Evolutionary conservation across 257 asterid genomes (phyloP), one percentile per base, ranked within the genome.

Genomic region (Jaltomata sinuosa): DNA sequence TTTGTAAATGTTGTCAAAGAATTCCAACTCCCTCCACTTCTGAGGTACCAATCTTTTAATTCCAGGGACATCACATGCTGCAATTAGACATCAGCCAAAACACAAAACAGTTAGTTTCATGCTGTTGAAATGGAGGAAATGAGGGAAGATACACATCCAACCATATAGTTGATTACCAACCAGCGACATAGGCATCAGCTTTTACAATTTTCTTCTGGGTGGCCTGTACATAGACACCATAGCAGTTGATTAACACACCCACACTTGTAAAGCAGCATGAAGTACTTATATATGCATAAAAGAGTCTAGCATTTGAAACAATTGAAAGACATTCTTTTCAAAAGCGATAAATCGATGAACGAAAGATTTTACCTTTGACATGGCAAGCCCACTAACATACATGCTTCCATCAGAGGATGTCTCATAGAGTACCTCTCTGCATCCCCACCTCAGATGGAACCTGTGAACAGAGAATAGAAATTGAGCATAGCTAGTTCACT

Each of bases 31-130:
- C 89, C 98, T 95, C 99, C 99, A 97, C 80, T 57, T 83, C 83
- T 87, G 85, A 15, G 99, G 99, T 82, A 97, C 87, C 86, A 97
- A 85, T 91, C 93, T 91, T 88, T 97, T 95, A 87, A 97, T 97
- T 78, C 99, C 99, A 36, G 99, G 99, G 83, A 97, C 97, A 92
- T 97, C 99, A 90, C 99, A 95, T 68, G 99, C 99, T 95, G 93
- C 90, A 87, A 79, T 49, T 16, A 85, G 71, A 76, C 36, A 89
- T 29, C 55, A 27, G 18, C 50, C 38, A 29, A 74, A 77, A 83
- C 47, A 64, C 38, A 29, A 74, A 77, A 83, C 47, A 64, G 10
- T 19, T 74, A 89, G 87, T 81, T 34, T 62, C 71, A 45, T 27
- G 82, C 27, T 16, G 29, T 49, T 49, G 45, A 49, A 78, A 45